Percentiles rank a stretch among this genome's conserved stretches.
These are phyloP conservation scores for Otatea glauca DNA, from an alignment of 176 grass and related monocot species.

Conservation along the genomic window DNA sequence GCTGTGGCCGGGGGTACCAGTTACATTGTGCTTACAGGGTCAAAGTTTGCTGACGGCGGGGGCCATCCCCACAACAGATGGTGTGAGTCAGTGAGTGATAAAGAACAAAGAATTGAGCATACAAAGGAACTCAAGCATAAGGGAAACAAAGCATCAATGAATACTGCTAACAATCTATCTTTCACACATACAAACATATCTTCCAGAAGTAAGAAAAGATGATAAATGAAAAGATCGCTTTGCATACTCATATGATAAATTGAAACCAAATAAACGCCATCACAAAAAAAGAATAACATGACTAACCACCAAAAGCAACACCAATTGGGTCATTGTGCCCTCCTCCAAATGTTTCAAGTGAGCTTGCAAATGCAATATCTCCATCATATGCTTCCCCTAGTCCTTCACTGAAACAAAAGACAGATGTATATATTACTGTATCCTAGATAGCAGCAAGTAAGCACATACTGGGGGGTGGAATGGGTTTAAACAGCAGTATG, in stretches of 20 bases:
- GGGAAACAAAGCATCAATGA: not conserved
- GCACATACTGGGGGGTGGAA: not conserved
- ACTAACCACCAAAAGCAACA: conserved; percentile 96
- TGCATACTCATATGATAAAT: conserved; percentile 16
- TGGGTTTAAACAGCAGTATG: conserved; percentile 20
- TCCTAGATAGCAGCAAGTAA: not conserved
- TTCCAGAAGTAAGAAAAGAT: conserved; percentile 33
- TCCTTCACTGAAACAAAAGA: conserved; percentile 71
- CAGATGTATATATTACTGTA: conserved; percentile 28
- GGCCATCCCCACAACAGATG: not conserved
- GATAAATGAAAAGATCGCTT: not conserved
- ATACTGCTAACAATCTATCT: conserved; percentile 9
- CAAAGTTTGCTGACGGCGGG: no score
- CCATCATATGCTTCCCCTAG: conserved; percentile 92
- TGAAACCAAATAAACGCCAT: conserved; percentile 29
- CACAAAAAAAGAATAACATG: conserved; percentile 36
- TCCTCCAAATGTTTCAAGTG: conserved; percentile 95
- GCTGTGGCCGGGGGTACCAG: no score
- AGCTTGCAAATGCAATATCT: conserved; percentile 96
- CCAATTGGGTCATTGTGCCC: conserved; percentile 96
- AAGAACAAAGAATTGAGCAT: conserved; percentile 2
- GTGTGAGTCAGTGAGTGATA: no score
- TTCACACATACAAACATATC: conserved; percentile 21
- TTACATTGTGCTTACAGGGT: no score
- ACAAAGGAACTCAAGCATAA: conserved; percentile 6